Evolutionary conservation across 306 rosid genomes (phyloP), one percentile per base, ranked within the genome.

Genomic region (Dalbergia cochinchinensis): DNA sequence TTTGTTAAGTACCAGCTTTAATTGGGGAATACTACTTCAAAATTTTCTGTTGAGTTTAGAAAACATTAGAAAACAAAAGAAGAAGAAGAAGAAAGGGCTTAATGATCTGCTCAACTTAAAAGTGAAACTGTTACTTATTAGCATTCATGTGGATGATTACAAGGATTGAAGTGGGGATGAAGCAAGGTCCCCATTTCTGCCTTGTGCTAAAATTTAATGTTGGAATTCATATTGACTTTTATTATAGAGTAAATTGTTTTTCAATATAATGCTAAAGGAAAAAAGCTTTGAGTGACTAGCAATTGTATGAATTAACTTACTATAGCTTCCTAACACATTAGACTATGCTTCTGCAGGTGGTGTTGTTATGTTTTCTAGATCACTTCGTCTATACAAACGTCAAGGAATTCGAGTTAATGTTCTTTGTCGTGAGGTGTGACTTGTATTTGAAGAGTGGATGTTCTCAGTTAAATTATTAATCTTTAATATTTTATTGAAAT

Each of bases 371-470:
- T 95, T 95, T 89, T 86, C 96, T 70, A 90, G 98, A 85, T 66
- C 99, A 78, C 99, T 95, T 59, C 67, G 44, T 51, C 89, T 78
- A 19, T 88, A 78, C 83, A 87, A 89, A 83, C 92, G 81, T 69
- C 70, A 67, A 82, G 98, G 99, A 74, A 95, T 95, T 88, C 94
- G 99, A 37, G 47, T 95, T 82, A 95, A 95, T 77, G 99, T 91
- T 78, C 92, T 95, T 82, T 92, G 97, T 83, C 99, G 98, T 65
- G 99, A 95, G 92, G 99, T 95, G 82, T 85, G 85, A 79, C 42
- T 80, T 41, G 58, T 35, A 45, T 80, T 70, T 37, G 47, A 78
- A 59, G 39, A 14, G 74, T 74, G 61, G 8, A 59, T 67, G 35
- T 44, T 78, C 66, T 50, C 61, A 47, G 65, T 74, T 12, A 76